Conservation (phyloP, 345 rosid species). For the Lumnitzera racemosa region DNA sequence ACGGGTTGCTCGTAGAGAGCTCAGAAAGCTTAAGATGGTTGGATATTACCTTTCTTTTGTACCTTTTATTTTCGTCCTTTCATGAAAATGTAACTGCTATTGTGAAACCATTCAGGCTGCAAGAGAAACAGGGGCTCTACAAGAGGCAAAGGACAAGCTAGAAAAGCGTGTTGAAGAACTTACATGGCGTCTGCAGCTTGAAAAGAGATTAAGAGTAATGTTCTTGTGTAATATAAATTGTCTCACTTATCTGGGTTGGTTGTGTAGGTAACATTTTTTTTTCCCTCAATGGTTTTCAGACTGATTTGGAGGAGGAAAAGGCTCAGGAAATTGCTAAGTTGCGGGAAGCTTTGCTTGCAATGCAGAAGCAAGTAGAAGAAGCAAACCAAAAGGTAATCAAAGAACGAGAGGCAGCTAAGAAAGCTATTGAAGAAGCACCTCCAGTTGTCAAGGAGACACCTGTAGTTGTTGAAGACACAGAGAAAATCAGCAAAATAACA, state of each 20-base stretch:
- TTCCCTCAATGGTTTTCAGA: slow-evolving; percentile 31
- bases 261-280: too few relatives aligned
- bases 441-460: slow-evolving; percentile 95
- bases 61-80: too few relatives aligned
- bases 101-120: slow-evolving; percentile 56
- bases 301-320: slow-evolving; percentile 91
- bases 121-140: slow-evolving; percentile 93
- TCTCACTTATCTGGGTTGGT: too few relatives aligned
- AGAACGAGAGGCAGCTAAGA: slow-evolving; percentile 84
- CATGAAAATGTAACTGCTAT: neutral
- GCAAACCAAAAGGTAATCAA: slow-evolving; percentile 69
- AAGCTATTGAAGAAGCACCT: slow-evolving; percentile 97
- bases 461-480: slow-evolving; percentile 85
- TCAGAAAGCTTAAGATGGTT: slow-evolving; percentile 89
- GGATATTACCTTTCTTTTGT: slow-evolving; percentile 10
- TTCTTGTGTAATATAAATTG: slow-evolving; percentile 1
- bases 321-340: slow-evolving; percentile 82
- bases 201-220: slow-evolving; percentile 90
- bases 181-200: slow-evolving; percentile 95
- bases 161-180: slow-evolving; percentile 98
- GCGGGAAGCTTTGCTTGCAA: slow-evolving; percentile 68
- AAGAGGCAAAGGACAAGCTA: slow-evolving; percentile 97
- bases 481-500: slow-evolving; percentile 58
- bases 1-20: slow-evolving; percentile 90
- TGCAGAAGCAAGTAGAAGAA: slow-evolving; percentile 82